These are phyloP conservation scores for Marchantia paleacea DNA, from an alignment of 225 moss, liverwort and hornwort species.

Conservation along the genomic window DNA sequence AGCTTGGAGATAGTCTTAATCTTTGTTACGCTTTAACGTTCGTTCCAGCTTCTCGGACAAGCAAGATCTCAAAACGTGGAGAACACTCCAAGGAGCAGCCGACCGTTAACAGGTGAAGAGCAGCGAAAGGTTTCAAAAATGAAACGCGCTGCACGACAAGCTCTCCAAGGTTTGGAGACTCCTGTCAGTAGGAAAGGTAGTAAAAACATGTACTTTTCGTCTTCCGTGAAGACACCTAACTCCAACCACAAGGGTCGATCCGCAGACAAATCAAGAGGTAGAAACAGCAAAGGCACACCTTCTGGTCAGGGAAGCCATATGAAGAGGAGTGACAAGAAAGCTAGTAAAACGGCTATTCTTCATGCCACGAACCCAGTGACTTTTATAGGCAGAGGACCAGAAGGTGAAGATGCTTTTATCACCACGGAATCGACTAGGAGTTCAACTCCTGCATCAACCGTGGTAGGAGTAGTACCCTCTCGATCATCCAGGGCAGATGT, in stretches of 20 bases:
- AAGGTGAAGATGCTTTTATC: slow-evolving; percentile 39
- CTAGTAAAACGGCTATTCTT: slow-evolving; percentile 23
- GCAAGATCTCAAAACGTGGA: slow-evolving; percentile 18
- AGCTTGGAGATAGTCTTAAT: background rate
- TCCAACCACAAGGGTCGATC: slow-evolving; percentile 15
- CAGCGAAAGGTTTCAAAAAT: slow-evolving; percentile 50
- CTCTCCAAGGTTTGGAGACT: slow-evolving; percentile 49
- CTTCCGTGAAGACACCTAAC: slow-evolving; percentile 7
- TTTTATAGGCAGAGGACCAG: slow-evolving; percentile 61
- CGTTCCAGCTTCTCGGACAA: slow-evolving; percentile 56
- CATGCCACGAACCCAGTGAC: slow-evolving; percentile 76
- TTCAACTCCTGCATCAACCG: background rate
- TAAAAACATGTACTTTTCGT: slow-evolving; percentile 9
- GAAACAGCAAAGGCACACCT: background rate
- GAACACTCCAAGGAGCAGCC: slow-evolving; percentile 28
- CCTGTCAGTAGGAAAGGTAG: background rate
- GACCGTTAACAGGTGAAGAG: slow-evolving; percentile 54
- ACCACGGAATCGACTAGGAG: background rate
- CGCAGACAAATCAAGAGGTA: slow-evolving; percentile 1
- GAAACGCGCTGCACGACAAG: slow-evolving; percentile 57
- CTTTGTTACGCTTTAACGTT: background rate
- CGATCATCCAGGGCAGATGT: slow-evolving; percentile 1
- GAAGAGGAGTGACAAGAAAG: slow-evolving; percentile 28
- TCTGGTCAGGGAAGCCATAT: background rate
- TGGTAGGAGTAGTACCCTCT: slow-evolving; percentile 1